Base-by-base conservation (phyloP, 2,329 filamentous ascomycete genomes). In the Orbilia brochopaga region DNA sequence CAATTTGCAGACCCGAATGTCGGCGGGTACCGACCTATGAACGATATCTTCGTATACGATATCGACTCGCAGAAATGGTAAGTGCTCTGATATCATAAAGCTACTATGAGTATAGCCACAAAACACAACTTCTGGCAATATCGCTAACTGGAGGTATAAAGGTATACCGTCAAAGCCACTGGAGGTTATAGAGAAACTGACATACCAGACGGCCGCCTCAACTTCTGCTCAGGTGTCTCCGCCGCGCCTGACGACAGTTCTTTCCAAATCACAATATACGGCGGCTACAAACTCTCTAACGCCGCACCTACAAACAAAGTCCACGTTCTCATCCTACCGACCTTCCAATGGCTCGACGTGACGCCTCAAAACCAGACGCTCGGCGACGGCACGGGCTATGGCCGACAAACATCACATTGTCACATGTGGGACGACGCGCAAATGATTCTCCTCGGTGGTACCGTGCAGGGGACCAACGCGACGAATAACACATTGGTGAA, bases 261-360 rank as follows among this genome's bases (percentile, higher is more conserved):
- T 19, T 66, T 73, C 50, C 67, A 73, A 69, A 74, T 74, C 46
- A 73, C 69, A 13, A 73, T 73, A 24, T 74, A 67, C 52, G 73
- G 67, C 17, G 73, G 67, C 11, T 72, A 65, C 60, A 64, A 63
- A 37, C 67, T 72, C 23, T 72, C 67, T 40, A 63, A 63, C 55
- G 50, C 23, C 24, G 60, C 67, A 1, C 27, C 67, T 11, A 72
- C 67, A 21, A 72, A 72, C 24, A 59, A 51, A 46, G 67, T 72
- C 1, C 67, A 72, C 51, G 67, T 72, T 8, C 60, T 72, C 40
- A 60, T 53, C 40, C 55, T 72, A 0, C 67, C 67, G 6, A 72
- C 67, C 2, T 72, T 72, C 51, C 67, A 72, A 72, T 72, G 67
- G 67, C 30, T 72, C 10, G 67, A 72, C 19, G 67, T 72, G 19